These are phyloP conservation scores for Beauveria asiatica DNA, from an alignment of 2,329 filamentous ascomycete species.

Conservation along the genomic window DNA sequence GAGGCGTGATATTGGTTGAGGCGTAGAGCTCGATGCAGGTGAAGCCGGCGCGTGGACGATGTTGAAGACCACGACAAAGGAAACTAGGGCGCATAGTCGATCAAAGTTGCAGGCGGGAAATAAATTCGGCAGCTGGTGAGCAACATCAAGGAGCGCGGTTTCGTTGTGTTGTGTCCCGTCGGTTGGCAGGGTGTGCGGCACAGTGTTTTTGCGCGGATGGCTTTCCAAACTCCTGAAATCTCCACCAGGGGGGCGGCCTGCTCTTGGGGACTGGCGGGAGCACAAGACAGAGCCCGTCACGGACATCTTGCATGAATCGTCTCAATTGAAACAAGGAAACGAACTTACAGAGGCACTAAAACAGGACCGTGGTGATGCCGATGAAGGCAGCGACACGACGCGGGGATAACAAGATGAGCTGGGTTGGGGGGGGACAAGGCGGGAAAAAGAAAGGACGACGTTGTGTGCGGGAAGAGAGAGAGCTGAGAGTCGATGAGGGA, in stretches of 20 bases:
- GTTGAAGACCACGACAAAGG: background rate
- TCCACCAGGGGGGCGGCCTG: conserved; percentile 2
- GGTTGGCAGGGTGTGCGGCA: background rate
- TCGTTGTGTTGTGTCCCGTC: background rate
- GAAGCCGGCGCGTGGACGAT: background rate
- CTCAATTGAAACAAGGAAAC: conserved; percentile 5
- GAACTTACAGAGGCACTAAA: conserved; percentile 1
- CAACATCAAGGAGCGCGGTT: background rate
- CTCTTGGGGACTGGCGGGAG: conserved; percentile 1
- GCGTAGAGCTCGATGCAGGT: background rate
- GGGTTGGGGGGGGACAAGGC: background rate
- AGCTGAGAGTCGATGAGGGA: conserved; percentile 1
- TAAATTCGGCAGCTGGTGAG: background rate
- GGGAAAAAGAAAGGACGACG: background rate
- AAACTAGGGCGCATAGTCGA: background rate
- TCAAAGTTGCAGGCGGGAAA: background rate
- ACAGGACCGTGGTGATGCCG: background rate
- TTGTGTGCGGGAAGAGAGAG: background rate
- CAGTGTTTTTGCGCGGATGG: conserved; percentile 4
- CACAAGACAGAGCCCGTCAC: conserved; percentile 2
- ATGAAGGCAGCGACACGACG: conserved; percentile 3
- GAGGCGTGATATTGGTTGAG: background rate
- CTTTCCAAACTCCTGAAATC: conserved; percentile 11
- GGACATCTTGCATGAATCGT: conserved; percentile 4
- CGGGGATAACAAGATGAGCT: background rate